A percentile compares a stretch with the other conserved stretches of the same genome.
phyloP scores from a whole-genome alignment of 306 rosid genomes.

The Elaeagnus macrophylla region DNA sequence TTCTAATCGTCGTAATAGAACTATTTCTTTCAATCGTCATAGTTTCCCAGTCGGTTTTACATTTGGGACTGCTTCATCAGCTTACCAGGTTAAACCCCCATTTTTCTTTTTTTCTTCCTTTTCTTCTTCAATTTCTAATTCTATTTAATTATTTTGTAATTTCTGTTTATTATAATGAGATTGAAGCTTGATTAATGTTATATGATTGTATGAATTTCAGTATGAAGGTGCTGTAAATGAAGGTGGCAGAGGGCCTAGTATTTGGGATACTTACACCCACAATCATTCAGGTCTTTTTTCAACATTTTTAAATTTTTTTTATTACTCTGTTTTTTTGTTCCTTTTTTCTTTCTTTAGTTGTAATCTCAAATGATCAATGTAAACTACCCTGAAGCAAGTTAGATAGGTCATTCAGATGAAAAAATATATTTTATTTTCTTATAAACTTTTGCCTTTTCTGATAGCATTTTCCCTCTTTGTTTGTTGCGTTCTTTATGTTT shows the following conservation, averaged over 20 bases:
- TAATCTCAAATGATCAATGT: background rate
- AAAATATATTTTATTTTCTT: too few species aligned
- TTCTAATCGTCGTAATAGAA: too few species aligned
- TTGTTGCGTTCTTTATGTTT: too few species aligned
- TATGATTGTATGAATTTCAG: slow-evolving; percentile 6
- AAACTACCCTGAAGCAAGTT: background rate
- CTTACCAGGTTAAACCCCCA: too few species aligned
- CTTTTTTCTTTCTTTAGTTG: background rate
- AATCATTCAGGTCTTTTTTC: slow-evolving; percentile 22
- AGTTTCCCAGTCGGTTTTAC: too few species aligned
- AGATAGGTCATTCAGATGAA: background rate
- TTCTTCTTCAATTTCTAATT: too few species aligned
- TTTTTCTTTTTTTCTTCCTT: too few species aligned
- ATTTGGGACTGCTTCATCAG: too few species aligned
- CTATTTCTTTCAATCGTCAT: too few species aligned
- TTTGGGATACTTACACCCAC: slow-evolving; percentile 57
- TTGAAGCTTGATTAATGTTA: too few species aligned
- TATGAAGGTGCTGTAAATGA: slow-evolving; percentile 54
- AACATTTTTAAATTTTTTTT: background rate
- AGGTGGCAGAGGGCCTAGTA: slow-evolving; percentile 41
- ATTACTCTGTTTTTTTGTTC: background rate
- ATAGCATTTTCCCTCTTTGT: background rate
- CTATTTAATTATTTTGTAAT: too few species aligned
- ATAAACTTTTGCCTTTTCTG: background rate
- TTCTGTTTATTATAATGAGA: too few species aligned